phyloP scores from a whole-genome alignment of 169 alveolate genomes.

The Eimeria praecox region DNA sequence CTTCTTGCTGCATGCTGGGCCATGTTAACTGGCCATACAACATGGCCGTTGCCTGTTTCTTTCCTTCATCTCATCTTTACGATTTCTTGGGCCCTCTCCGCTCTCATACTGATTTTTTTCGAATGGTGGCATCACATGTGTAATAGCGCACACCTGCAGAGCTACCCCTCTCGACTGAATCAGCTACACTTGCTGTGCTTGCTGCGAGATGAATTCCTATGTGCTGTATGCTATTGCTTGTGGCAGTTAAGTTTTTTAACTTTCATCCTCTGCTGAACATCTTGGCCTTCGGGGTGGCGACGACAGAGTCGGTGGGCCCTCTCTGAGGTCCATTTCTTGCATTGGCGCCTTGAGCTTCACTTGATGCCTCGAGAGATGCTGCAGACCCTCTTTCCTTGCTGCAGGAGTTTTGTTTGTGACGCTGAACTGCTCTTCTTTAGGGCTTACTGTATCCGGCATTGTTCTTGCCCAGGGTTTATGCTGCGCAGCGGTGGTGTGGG shows the following conservation, averaged over 20 bases:
- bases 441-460: not conserved
- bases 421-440: not conserved
- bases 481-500: not conserved
- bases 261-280: constrained; percentile 58
- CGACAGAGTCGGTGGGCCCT: constrained; percentile 48
- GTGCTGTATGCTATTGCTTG: not conserved
- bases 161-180: not conserved
- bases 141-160: no score
- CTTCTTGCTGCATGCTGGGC: no score
- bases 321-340: not conserved
- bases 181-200: not conserved
- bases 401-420: not conserved
- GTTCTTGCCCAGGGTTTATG: not conserved
- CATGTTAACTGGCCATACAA: not conserved
- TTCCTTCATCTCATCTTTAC: not conserved
- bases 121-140: no score
- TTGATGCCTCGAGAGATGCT: not conserved
- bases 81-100: no score
- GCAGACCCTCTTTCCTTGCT: not conserved
- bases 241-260: constrained; percentile 57
- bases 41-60: not conserved
- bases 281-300: constrained; percentile 73
- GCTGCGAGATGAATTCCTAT: not conserved
- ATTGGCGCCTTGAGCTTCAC: not conserved
- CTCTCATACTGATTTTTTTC: no score